Evolutionary conservation across 495 filamentous ascomycete species (phyloP), one percentile per base, ranked within the genome.

Genomic region (Annulohypoxylon maeteangense): DNA sequence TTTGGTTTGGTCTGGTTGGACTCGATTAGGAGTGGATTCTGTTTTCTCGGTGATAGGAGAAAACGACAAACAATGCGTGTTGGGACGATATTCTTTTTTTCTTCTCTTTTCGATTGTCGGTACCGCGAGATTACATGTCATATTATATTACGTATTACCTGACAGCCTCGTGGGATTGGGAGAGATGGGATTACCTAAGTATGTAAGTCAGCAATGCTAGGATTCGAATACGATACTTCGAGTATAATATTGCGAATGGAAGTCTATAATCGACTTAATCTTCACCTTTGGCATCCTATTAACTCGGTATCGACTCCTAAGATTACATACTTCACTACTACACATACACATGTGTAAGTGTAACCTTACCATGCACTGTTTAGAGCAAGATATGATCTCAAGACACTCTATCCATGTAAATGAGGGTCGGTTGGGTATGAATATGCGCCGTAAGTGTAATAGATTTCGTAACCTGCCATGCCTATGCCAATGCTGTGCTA

Each of bases 401-500:
- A 44, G 14, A 59, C 10, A 18, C 6, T 44, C 23, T 40, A 56
- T n/a, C 16, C 16, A 51, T 32, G 25, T 6, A n/a, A 18, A 16
- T 14, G 12, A 48, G 18, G n/a, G n/a, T n/a, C n/a, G n/a, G 20
- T 25, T 11, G 18, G 45, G 10, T 25, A 48, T 48, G 45, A 22
- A 48, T 11, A 3, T 51, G 23, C 23, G 47, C 47, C 47, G 47
- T 14, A 44, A 58, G 34, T 44, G 36, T 40, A 44, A 58, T 65
- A 65, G 51, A 57, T 65, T 65, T 57, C 65, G 27, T 16, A 68
- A 47, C 66, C 58, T 60, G 60, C 42, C 53, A 36, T 70, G 59
- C 66, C 36, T 29, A 56, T 65, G 63, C 50, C 56, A 34, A 22
- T 48, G 59, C 42, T 48, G 27, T 55, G 59, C 44, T 62, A 25